Base-by-base conservation (phyloP, 1,139 yeast genomes). In the Zygosaccharomyces sapae region DNA sequence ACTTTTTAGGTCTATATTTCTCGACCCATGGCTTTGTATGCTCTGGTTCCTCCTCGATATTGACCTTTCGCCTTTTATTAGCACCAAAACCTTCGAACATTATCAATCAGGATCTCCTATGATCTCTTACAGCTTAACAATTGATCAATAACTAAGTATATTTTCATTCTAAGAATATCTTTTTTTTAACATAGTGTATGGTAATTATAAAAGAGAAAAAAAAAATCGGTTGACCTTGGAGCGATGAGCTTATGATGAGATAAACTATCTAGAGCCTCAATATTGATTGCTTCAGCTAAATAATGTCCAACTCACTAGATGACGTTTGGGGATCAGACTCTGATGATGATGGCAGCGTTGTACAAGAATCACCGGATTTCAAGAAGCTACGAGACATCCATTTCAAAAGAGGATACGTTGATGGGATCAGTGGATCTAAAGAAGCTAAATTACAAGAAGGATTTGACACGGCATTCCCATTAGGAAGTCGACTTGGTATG, bases 391-490 rank as follows among this genome's bases (percentile, higher is more conserved):
- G 78, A 53, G 70, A 94, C 38, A 75, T 74, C n/a, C 97, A 90
- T 61, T 74, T 74, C 20, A 86, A 86, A 55, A 83, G 84, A 51
- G 97, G 97, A 0, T 90, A 87, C 58, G 67, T 87, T 2, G 96
- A 86, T 52, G 97, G 97, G 0, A 65, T 89, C 5, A 72, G 86
- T 0, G 67, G 67, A n/a, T 79, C 88, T 3, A 83, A 86, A 57
- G 95, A 86, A 53, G 65, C 67, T n/a, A 78, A 83, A 35, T 70
- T 89, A 20, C 97, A 90, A 59, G 61, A 68, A 4, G 97, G 96
- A 0, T 90, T 90, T 62, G 95, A 90, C 60, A 72, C 68, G 3
- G 94, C 90, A 0, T 90, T 80, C 59, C 88, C 89, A 0, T 58
- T 69, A 2, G 97, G 97, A 0, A 89, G 94, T 0, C 57, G 61